Evolutionary conservation across 345 rosid genomes (phyloP).

Genomic region (Anastatica hierochuntica): DNA sequence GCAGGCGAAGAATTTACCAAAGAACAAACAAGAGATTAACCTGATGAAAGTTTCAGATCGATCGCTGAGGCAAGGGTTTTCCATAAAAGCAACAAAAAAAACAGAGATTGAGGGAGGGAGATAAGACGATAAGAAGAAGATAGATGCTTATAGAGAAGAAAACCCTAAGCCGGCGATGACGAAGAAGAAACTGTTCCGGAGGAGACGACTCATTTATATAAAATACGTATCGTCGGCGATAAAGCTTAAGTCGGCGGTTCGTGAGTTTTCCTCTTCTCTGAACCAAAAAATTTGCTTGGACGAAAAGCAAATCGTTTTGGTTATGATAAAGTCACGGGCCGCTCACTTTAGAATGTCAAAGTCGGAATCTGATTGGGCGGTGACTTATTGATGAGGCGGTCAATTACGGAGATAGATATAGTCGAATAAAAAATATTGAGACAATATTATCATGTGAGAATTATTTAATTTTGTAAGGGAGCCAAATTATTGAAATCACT

Average conservation of each 20-base stretch:
- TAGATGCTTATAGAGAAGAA: slow-evolving; percentile 19
- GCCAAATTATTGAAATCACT: too few species aligned
- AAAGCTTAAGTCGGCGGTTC: slow-evolving; percentile 21
- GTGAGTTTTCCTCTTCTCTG: slow-evolving; percentile 13
- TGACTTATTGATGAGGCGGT: slow-evolving; percentile 17
- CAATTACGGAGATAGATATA: slow-evolving; percentile 11
- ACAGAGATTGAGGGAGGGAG: neutral
- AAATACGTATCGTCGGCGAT: slow-evolving; percentile 14
- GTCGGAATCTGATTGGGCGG: slow-evolving; percentile 14
- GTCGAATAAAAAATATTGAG: slow-evolving; percentile 4
- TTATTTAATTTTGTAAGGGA: too few species aligned
- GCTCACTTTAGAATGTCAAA: slow-evolving; percentile 4
- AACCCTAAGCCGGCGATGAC: slow-evolving; percentile 35
- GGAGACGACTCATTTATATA: slow-evolving; percentile 20
- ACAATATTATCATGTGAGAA: neutral
- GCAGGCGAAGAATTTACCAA: neutral
- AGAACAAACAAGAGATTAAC: neutral
- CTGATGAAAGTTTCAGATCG: slow-evolving; percentile 25
- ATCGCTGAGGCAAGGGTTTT: slow-evolving; percentile 29
- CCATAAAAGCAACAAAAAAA: slow-evolving; percentile 7
- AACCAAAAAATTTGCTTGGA: slow-evolving; percentile 28
- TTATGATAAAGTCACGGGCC: neutral
- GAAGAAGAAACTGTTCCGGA: slow-evolving; percentile 14
- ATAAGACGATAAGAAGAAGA: neutral
- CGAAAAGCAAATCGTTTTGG: slow-evolving; percentile 23